Evolutionary conservation across 768 basidiomycete species (phyloP).

Genomic region (Zangia roseola): DNA sequence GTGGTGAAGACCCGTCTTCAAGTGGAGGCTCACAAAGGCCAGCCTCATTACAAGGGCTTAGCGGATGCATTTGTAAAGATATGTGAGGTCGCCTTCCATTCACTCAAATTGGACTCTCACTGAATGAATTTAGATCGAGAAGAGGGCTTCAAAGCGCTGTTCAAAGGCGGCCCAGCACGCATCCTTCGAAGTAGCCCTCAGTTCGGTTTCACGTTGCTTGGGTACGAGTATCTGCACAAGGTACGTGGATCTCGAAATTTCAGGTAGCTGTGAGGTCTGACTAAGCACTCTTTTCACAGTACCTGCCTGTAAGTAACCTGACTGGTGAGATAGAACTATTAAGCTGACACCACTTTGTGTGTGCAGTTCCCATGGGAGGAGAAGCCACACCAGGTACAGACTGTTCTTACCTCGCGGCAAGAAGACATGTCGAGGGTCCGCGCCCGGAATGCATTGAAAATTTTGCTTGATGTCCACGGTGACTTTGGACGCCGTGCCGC

Average conservation of each 20-base stretch:
- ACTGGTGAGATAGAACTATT: not conserved
- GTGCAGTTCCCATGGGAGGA: conserved; percentile 81
- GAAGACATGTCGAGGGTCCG: conserved; percentile 88
- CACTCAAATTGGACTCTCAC: conserved; percentile 10
- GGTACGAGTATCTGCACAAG: conserved; percentile 71
- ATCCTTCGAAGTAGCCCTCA: conserved; percentile 87
- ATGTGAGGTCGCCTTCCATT: conserved; percentile 48
- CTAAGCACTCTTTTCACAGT: conserved; percentile 17
- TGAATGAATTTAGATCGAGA: conserved; percentile 58
- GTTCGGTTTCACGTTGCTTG: conserved; percentile 91
- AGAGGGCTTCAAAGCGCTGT: conserved; percentile 86
- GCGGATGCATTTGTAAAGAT: conserved; percentile 89
- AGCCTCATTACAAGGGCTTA: conserved; percentile 89
- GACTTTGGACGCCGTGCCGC: conserved; percentile 71
- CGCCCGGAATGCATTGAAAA: conserved; percentile 93
- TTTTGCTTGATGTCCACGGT: conserved; percentile 86
- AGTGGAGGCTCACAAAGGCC: conserved; percentile 87
- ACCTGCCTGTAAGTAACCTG: conserved; percentile 29
- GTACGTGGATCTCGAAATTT: conserved; percentile 33
- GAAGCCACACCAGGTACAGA: conserved; percentile 65
- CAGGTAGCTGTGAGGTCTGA: not conserved
- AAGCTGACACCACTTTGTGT: conserved; percentile 3
- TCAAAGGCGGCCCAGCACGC: conserved; percentile 90
- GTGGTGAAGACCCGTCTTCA: conserved; percentile 98
- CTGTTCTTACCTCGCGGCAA: conserved; percentile 62